Base-by-base conservation (phyloP, 306 rosid genomes). In the Sesbania bispinosa region DNA sequence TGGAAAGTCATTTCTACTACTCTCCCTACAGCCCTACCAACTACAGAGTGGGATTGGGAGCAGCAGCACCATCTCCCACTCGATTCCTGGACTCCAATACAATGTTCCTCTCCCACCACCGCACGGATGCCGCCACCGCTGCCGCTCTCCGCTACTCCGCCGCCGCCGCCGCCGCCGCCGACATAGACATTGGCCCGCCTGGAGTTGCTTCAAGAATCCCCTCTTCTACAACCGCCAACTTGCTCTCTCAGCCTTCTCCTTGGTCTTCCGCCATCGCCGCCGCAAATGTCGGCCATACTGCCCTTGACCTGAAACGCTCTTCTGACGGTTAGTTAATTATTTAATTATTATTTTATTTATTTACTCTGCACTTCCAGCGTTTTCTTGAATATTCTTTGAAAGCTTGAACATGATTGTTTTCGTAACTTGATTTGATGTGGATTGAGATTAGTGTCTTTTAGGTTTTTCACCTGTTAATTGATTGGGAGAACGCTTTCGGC, bases 301-400 rank as follows among this genome's bases (percentile, higher is more conserved):
- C 82, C 0, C 69, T 78, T 19, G 96, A 88, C 60, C 67, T 84
- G 14, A 90, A 93, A 75, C 98, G 97, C 81, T 50, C 96, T 38
- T 71, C 90, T 18, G 96, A 90, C 63, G 93, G 98, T 93, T 65
- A 55, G 46, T 45, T 30, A 8, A 7, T 16, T 10, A 0, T 45
- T 24, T 8, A 9, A 16, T 55, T 14, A 4, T 42, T 41, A 2
- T 32, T 16, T 18, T 13, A n/a, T 4, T 4, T 26, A 0, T 23
- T 24, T 7, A 4, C 0, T 6, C 1, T 62, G 0, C 0, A 18
- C 7, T 20, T 45, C n/a, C 4, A 6, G 2, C 3, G n/a, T 10
- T 6, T 1, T 65, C 13, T 14, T 65, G 4, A 10, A 38, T 61
- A 10, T 16, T 14, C 48, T 2, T 32, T 20, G 5, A 33, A 35